Evolutionary conservation across 2,329 filamentous ascomycete genomes (phyloP).

Genomic region (Alternaria sp.): DNA sequence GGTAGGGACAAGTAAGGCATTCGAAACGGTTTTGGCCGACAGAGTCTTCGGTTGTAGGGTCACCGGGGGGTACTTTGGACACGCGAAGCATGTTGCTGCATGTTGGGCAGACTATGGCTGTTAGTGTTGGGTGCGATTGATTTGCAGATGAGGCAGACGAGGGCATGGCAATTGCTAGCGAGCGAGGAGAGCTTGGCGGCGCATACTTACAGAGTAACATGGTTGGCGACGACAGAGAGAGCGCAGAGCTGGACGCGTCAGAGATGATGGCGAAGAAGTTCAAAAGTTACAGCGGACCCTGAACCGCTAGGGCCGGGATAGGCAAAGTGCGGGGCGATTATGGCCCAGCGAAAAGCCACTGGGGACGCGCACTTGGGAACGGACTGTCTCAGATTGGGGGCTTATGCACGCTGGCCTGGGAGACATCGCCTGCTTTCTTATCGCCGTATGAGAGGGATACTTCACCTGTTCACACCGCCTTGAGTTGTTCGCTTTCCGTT

Average conservation of each 20-base stretch:
- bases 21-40: conserved; percentile 79
- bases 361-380: conserved; percentile 22
- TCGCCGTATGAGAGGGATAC: conserved; percentile 6
- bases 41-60: conserved; percentile 50
- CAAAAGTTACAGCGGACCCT: conserved; percentile 42
- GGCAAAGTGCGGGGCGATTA: conserved; percentile 39
- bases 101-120: conserved; percentile 72
- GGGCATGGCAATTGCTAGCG: not conserved
- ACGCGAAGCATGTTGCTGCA: conserved; percentile 87
- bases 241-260: not conserved
- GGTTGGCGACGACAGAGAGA: conserved; percentile 17
- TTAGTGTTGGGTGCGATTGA: not conserved
- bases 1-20: conserved; percentile 94
- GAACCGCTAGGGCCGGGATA: conserved; percentile 26
- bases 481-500: conserved; percentile 17
- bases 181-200: not conserved
- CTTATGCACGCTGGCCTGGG: conserved; percentile 22
- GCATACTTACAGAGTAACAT: conserved; percentile 72
- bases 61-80: conserved; percentile 57
- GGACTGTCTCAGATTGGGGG: conserved; percentile 28
- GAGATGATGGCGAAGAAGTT: conserved; percentile 10
- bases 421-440: not conserved
- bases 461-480: conserved; percentile 14
- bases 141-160: not conserved
- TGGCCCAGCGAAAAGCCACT: conserved; percentile 19